Evolutionary conservation across 2,329 filamentous ascomycete genomes (phyloP), one percentile per base, ranked within the genome.

Genomic region (Trichoderma koningiopsis): DNA sequence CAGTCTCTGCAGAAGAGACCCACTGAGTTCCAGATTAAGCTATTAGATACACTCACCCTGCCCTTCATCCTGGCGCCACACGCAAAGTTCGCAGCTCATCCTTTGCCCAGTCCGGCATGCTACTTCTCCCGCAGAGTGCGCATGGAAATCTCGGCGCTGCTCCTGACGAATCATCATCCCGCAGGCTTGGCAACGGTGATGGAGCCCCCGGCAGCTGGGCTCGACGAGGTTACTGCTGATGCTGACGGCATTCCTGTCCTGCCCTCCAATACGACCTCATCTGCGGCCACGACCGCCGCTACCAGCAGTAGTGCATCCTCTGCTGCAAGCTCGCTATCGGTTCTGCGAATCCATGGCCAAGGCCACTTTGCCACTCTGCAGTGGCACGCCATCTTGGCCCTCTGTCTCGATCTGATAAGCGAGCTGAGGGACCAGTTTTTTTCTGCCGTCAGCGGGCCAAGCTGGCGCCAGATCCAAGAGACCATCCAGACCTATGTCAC

Each of bases 51-150:
- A n/a, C 52, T 64, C 31, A 64, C 61, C 4, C 13, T 52, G 47
- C 61, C 61, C 3, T 64, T 64, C 55, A 31, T 64, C n/a, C 61
- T 55, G 4, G 61, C 61, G 40, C 61, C 47, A 4, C 47, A 64
- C 22, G 43, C 31, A n/a, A 64, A 52, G n/a, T 64, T 64, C 33
- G 61, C 61, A 6, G 47, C 43, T 19, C 37, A 27, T 13, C 22
- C 61, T 22, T 35, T 31, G 16, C 24, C 47, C 5, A 64, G 33
- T 10, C 47, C 47, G 11, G 49, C 47, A 1, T 64, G 52, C 13
- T 53, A 63, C 10, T 63, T 53, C n/a, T 53, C 60, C 10, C 61
- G 47, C 27, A 64, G 29, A 37, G 49, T 64, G 47, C 47, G 61
- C 5, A 64, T 64, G 47, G 61, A 64, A 35, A 49, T 64, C 16